phyloP scores from a whole-genome alignment of 352 stramenopile species.

The Phytophthora ramorum region DNA sequence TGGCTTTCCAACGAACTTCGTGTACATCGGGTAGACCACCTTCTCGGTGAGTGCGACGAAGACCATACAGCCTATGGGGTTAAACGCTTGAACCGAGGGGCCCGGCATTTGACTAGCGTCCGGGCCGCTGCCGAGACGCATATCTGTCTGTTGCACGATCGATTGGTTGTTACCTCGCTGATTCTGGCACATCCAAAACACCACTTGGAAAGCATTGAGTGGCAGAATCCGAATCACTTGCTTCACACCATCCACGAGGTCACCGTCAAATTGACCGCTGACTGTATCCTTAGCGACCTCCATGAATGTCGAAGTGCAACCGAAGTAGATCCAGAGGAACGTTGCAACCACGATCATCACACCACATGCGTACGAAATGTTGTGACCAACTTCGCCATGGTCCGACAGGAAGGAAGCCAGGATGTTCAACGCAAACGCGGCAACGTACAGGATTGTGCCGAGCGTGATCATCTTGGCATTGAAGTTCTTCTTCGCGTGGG shows the following conservation, averaged over 20 bases:
- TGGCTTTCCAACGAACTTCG: constrained; percentile 35
- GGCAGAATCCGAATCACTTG: constrained; percentile 52
- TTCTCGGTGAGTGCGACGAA: constrained; percentile 43
- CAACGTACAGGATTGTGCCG: constrained; percentile 39
- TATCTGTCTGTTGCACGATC: constrained; percentile 65
- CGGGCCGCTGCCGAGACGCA: constrained; percentile 38
- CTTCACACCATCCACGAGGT: constrained; percentile 53
- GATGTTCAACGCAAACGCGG: constrained; percentile 52
- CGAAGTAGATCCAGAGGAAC: constrained; percentile 48
- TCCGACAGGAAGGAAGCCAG: constrained; percentile 54
- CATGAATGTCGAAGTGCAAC: constrained; percentile 47
- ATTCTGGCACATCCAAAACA: constrained; percentile 63
- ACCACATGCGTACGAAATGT: constrained; percentile 63
- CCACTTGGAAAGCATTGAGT: constrained; percentile 55
- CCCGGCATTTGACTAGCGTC: constrained; percentile 51
- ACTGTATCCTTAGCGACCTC: constrained; percentile 42
- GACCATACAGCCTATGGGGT: constrained; percentile 44
- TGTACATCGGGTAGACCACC: constrained; percentile 48
- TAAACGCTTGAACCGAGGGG: constrained; percentile 49
- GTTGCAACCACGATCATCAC: constrained; percentile 47
- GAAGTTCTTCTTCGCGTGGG: constrained; percentile 24
- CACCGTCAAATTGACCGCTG: constrained; percentile 43
- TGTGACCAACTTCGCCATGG: constrained; percentile 32
- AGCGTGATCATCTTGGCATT: constrained; percentile 38
- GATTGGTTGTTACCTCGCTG: constrained; percentile 68